These are phyloP conservation scores for Rhodotorula sp. DNA, from an alignment of 1,284 basidiomycete genomes.

Conservation along the genomic window DNA sequence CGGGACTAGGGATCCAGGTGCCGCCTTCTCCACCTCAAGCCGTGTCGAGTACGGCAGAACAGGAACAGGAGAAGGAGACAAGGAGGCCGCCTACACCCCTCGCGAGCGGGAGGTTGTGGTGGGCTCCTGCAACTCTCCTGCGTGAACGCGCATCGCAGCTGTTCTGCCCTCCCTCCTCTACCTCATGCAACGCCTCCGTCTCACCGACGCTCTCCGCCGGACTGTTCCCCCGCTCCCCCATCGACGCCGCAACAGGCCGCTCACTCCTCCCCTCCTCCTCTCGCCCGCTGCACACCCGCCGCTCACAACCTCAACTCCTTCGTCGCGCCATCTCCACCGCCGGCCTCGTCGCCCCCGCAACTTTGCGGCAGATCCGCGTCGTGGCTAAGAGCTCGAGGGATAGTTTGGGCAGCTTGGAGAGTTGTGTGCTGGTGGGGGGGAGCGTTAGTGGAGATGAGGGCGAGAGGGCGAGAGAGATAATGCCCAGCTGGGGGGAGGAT, in stretches of 20 bases:
- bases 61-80: background rate
- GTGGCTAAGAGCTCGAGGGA: conserved; percentile 1
- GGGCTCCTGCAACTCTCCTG: conserved; percentile 1
- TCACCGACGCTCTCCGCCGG: background rate
- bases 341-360: conserved; percentile 7
- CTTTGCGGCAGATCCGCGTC: background rate
- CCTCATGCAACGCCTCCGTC: background rate
- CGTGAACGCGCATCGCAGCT: conserved; percentile 16
- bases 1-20: conserved; percentile 5
- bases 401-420: conserved; percentile 7
- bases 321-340: conserved; percentile 1
- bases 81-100: background rate
- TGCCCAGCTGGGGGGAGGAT: conserved; percentile 6
- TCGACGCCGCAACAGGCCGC: conserved; percentile 13
- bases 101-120: background rate
- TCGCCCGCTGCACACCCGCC: background rate
- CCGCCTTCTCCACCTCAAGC: conserved; percentile 3
- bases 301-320: background rate
- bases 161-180: background rate
- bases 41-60: background rate
- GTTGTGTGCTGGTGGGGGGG: background rate
- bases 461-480: background rate
- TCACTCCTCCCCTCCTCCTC: background rate
- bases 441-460: background rate
- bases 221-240: conserved; percentile 1